A percentile compares a stretch with the other conserved stretches of the same genome.
phyloP scores from a whole-genome alignment of 306 rosid genomes.

The Lablab purpureus region DNA sequence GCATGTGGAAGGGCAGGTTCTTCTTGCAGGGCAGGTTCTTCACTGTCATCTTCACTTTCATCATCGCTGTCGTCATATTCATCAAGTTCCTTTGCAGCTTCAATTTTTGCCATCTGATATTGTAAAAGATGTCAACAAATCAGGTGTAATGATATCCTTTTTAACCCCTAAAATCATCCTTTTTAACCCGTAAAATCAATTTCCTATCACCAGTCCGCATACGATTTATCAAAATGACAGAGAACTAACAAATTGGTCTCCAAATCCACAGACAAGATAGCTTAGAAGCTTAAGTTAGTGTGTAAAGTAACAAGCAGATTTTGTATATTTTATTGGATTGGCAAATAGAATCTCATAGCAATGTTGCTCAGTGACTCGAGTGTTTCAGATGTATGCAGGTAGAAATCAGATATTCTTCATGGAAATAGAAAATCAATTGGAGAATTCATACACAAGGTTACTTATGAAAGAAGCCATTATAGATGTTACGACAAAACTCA shows the following conservation, averaged over 20 bases:
- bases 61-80: conserved; percentile 29
- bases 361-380: conserved; percentile 12
- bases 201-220: conserved; percentile 20
- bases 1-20: conserved; percentile 68
- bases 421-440: background rate
- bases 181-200: conserved; percentile 21
- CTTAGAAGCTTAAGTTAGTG: conserved; percentile 18
- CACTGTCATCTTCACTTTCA: conserved; percentile 21
- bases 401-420: background rate
- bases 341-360: conserved; percentile 26
- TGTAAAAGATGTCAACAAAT: conserved; percentile 28
- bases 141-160: background rate
- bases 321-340: conserved; percentile 5
- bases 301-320: conserved; percentile 23
- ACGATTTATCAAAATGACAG: background rate
- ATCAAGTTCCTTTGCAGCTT: conserved; percentile 75
- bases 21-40: conserved; percentile 64
- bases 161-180: conserved; percentile 16
- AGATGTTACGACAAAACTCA: background rate
- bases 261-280: background rate
- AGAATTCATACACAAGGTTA: background rate
- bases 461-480: background rate
- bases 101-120: conserved; percentile 74
- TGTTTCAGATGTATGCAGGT: background rate
- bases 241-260: background rate